Base-by-base conservation (phyloP, 345 rosid species). In the Sonneratia alba region DNA sequence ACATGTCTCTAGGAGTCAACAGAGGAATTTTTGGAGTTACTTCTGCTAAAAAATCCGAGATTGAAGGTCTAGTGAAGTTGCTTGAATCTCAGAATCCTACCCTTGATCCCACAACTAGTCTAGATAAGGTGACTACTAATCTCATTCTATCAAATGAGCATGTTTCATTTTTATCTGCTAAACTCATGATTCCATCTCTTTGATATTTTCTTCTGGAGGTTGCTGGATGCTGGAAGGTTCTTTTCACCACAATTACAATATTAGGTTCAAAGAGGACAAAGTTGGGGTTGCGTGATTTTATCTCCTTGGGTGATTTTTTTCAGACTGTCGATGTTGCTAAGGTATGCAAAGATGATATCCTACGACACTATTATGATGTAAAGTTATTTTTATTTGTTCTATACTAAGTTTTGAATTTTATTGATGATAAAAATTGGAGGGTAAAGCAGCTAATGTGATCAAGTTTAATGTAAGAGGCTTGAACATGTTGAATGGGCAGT, bases 381-480 rank as follows among this genome's bases (percentile, higher is more conserved):
- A 3, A 48, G 55, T 24, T 34, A 43, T 64, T 43, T 42, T 71
- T 32, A 49, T 21, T 68, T 38, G n/a, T 27, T 72, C 69, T 70
- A 11, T 27, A 74, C 79, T 83, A 70, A 81, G 55, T 73, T 69
- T 77, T 49, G 18, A 68, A 66, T 2, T 80, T 81, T 76, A 63
- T 38, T 77, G 73, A 68, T 79, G 80, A 73, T 27, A 72, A 70
- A 81, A 83, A 62, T 62, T 83, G 79, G 86, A 91, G 98, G 91
- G 93, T 62, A 91, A 91, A 89, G 95, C 96, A 74, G 92, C 87
- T 66, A 90, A 91, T 71, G 87, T 91, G 79, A 88, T 94, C 71
- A 84, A 88, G 83, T 94, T 94, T 84, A 86, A 85, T 75, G 96
- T 83, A 27, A 85, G 88, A 61, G 98, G 96, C 68, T 61, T 91